phyloP scores from a whole-genome alignment of 192 early-diverging fungal species.

The Coemansia biformis region DNA sequence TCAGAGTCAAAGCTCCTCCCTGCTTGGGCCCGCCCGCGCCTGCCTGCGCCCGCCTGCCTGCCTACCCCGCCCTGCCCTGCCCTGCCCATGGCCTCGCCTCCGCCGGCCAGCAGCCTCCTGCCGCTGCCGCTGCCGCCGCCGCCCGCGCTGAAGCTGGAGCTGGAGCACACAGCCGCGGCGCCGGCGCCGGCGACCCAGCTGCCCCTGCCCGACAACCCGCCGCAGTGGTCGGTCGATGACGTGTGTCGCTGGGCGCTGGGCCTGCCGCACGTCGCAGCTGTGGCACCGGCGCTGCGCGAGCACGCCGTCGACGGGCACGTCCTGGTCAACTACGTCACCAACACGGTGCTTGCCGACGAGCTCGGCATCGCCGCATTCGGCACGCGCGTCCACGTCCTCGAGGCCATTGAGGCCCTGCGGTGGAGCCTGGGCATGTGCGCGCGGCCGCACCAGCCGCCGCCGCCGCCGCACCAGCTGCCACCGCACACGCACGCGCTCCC shows the following conservation, averaged over 20 bases:
- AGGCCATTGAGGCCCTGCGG: constrained; percentile 46
- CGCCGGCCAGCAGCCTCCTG: not conserved
- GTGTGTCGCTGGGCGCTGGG: constrained; percentile 32
- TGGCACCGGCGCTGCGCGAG: constrained; percentile 25
- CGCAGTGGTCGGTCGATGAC: constrained; percentile 38
- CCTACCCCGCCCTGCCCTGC: no score
- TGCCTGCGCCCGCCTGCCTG: no score
- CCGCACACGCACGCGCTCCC: no score
- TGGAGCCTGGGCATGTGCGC: constrained; percentile 29
- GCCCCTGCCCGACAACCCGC: constrained; percentile 12
- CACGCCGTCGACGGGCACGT: constrained; percentile 51
- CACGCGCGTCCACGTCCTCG: constrained; percentile 44
- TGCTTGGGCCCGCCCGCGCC: no score
- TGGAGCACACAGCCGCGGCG: constrained; percentile 1
- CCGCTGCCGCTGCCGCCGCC: constrained; percentile 8
- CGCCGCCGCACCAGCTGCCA: constrained; percentile 9
- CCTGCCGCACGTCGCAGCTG: constrained; percentile 18
- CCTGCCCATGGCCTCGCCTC: constrained; percentile 4
- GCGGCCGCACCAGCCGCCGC: constrained; percentile 6
- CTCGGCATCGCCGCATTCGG: constrained; percentile 47
- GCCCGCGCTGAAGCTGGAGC: not conserved
- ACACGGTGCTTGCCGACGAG: constrained; percentile 46
- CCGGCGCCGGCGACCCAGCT: not conserved
- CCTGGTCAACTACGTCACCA: constrained; percentile 45
- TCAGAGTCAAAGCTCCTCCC: no score